Percentiles rank a stretch among this genome's conserved stretches.
phyloP scores from a whole-genome alignment of 345 rosid genomes.

The Syzygium aromaticum region DNA sequence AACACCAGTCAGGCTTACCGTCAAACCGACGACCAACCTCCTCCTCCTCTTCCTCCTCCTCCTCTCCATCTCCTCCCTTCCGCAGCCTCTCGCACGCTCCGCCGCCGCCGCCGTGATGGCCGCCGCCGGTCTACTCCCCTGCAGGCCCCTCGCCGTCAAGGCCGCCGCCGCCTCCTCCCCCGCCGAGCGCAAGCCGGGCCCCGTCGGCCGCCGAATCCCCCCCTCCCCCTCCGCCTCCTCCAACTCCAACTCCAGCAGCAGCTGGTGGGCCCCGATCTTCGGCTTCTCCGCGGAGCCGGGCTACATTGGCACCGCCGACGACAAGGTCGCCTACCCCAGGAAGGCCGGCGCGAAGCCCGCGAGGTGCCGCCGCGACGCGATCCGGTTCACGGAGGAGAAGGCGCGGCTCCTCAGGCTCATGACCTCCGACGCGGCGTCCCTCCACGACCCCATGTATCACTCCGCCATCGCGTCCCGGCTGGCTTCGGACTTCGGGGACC shows the following conservation, averaged over 20 bases:
- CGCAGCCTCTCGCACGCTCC: background rate
- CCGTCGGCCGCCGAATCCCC: background rate
- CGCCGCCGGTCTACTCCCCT: constrained; percentile 22
- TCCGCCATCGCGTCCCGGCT: constrained; percentile 59
- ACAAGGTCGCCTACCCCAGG: background rate
- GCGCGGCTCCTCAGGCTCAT: constrained; percentile 50
- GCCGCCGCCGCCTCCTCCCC: constrained; percentile 9
- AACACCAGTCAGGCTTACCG: background rate
- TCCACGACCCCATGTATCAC: constrained; percentile 73
- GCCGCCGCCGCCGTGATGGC: constrained; percentile 16
- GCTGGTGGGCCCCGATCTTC: constrained; percentile 56
- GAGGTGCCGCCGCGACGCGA: constrained; percentile 25
- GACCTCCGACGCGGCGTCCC: constrained; percentile 29
- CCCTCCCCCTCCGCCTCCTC: background rate
- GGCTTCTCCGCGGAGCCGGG: constrained; percentile 48
- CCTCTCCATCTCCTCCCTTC: background rate
- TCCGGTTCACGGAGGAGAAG: constrained; percentile 52
- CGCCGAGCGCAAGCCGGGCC: constrained; percentile 4
- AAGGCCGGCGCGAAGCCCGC: background rate
- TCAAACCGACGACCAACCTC: background rate
- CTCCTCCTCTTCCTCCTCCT: background rate
- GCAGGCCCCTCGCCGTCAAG: constrained; percentile 5
- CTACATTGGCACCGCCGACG: constrained; percentile 24
- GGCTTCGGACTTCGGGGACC: constrained; percentile 33
- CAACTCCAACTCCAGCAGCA: background rate